These are phyloP conservation scores for Meyerozyma guilliermondii DNA, from an alignment of 1,139 yeast species.

Conservation along the genomic window DNA sequence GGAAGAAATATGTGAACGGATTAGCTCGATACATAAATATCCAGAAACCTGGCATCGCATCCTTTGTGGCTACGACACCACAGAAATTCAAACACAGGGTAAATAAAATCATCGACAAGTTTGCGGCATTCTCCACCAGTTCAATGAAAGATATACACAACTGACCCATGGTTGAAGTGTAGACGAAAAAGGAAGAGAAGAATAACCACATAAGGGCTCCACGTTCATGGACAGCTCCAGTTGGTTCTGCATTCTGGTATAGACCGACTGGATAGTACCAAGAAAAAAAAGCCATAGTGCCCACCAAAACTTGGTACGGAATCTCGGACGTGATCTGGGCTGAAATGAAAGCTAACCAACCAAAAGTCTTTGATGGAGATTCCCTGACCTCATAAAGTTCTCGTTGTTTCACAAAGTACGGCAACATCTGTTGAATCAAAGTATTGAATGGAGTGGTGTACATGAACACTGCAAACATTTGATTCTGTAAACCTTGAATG, in stretches of 20 bases:
- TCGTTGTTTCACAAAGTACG: constrained; percentile 67
- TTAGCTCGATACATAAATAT: constrained; percentile 11
- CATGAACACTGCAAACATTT: constrained; percentile 69
- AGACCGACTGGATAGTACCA: constrained; percentile 42
- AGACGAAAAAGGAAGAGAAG: constrained; percentile 6
- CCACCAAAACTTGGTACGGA: constrained; percentile 28
- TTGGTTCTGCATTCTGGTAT: constrained; percentile 26
- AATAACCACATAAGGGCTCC: constrained; percentile 8
- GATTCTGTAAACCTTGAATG: constrained; percentile 56
- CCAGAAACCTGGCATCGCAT: constrained; percentile 9
- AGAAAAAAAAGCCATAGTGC: constrained; percentile 32
- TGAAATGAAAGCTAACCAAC: constrained; percentile 42
- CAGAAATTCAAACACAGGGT: constrained; percentile 9
- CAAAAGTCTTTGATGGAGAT: constrained; percentile 60
- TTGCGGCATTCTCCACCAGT: constrained; percentile 9
- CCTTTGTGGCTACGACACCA: constrained; percentile 7
- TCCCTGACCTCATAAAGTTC: constrained; percentile 83
- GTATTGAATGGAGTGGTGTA: constrained; percentile 57
- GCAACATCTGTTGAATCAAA: constrained; percentile 67
- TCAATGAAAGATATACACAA: constrained; percentile 8
- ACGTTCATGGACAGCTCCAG: constrained; percentile 5
- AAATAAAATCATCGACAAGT: constrained; percentile 7
- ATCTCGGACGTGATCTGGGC: constrained; percentile 34
- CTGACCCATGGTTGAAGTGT: constrained; percentile 8
- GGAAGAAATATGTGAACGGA: constrained; percentile 9